Evolutionary conservation across 345 rosid species (phyloP).

Genomic region (Rhizophora apiculata): DNA sequence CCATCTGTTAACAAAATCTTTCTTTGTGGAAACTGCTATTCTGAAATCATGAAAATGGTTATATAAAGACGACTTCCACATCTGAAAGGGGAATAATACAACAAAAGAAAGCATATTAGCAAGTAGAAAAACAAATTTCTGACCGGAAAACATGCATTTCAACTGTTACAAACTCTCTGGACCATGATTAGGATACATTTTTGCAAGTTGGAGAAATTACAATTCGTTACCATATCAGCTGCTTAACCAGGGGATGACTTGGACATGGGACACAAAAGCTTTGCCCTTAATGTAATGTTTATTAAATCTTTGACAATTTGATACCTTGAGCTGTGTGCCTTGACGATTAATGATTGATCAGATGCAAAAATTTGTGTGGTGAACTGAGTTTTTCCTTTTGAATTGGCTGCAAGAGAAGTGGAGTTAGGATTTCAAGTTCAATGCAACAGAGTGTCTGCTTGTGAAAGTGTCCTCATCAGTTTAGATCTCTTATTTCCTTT

Average conservation of each 20-base stretch:
- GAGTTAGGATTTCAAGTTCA: background rate
- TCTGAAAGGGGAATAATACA: background rate
- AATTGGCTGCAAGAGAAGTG: background rate
- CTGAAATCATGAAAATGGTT: background rate
- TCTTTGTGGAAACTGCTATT: background rate
- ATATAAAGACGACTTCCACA: background rate
- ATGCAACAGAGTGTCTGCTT: conserved; percentile 1
- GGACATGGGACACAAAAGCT: background rate
- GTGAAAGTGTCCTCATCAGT: conserved; percentile 2
- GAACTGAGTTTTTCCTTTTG: background rate
- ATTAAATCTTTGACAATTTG: background rate
- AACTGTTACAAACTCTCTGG: too few species aligned
- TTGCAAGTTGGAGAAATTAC: too few species aligned
- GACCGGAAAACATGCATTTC: background rate
- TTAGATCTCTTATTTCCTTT: conserved; percentile 19
- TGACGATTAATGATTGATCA: background rate
- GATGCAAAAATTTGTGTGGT: background rate
- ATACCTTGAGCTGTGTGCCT: background rate
- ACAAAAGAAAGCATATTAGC: background rate
- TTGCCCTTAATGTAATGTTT: background rate
- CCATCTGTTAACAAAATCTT: background rate
- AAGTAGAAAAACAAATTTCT: background rate
- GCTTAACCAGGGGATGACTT: background rate
- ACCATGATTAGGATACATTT: too few species aligned
- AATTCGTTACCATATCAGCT: background rate